phyloP scores from a whole-genome alignment of 352 stramenopile species.

The Globisporangium echinulatum region DNA sequence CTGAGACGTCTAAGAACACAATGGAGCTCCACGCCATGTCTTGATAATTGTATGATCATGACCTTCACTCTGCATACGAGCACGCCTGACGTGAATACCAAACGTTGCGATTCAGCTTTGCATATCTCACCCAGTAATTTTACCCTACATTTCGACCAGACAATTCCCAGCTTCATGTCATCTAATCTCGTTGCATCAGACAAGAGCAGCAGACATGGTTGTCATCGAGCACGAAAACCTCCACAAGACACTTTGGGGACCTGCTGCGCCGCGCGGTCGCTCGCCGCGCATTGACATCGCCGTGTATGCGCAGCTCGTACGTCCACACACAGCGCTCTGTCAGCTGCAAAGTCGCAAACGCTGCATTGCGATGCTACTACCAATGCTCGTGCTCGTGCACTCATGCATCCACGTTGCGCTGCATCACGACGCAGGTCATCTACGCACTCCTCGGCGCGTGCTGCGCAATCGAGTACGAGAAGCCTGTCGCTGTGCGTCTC shows the following conservation, averaged over 20 bases:
- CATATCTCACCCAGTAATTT: background rate
- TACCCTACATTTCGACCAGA: background rate
- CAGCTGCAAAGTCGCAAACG: too few species aligned
- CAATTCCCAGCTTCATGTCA: too few species aligned
- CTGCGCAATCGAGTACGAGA: conserved; percentile 47
- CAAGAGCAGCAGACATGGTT: conserved; percentile 31
- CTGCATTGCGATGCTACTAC: background rate
- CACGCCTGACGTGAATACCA: too few species aligned
- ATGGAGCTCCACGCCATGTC: background rate
- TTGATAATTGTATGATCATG: conserved; percentile 3
- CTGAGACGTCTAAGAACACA: conserved; percentile 1
- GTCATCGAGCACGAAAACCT: conserved; percentile 57
- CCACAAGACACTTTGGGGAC: conserved; percentile 54
- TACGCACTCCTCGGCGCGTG: conserved; percentile 27
- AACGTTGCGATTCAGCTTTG: background rate
- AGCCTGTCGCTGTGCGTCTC: conserved; percentile 39
- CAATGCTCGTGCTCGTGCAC: background rate
- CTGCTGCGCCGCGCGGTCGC: conserved; percentile 32
- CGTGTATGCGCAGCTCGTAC: conserved; percentile 48
- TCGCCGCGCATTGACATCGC: conserved; percentile 29
- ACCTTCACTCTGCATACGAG: conserved; percentile 5
- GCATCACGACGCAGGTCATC: conserved; percentile 1
- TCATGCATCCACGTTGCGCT: too few species aligned
- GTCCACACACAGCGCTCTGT: background rate
- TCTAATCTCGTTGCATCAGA: too few species aligned